Evolutionary conservation across 495 filamentous ascomycete species (phyloP), one percentile per base, ranked within the genome.

Genomic region (Pseudomonodictys pantanalensis): DNA sequence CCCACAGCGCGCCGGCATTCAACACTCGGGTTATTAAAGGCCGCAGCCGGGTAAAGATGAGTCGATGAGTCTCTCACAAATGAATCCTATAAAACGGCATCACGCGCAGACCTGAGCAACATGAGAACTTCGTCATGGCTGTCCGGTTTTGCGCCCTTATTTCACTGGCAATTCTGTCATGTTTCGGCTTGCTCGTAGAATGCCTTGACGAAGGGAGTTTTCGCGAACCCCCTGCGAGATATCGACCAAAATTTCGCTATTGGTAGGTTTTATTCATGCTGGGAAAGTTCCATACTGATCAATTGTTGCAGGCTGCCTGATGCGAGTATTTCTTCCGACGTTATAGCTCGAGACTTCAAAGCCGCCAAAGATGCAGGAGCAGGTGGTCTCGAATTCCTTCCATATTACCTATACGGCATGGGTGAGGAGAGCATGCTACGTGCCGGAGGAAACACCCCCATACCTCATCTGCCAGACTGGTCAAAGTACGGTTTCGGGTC

Each of bases 401-500:
- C 68, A 0, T 77, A 69, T 45, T 79, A 77, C 50, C 67, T 75
- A 3, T 77, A 78, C 64, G 75, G 73, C 7, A 56, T 46, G 42
- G 52, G 45, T 28, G 7, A 45, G 7, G 18, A 10, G 42, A 45
- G 18, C 7, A 11, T 52, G 6, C 15, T 15, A 2, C 18, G 18
- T 12, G 29, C 49, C n/a, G n/a, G n/a, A n/a, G n/a, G n/a, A n/a
- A n/a, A n/a, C n/a, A n/a, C n/a, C n/a, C n/a, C n/a, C n/a, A 17
- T 22, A 11, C 33, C 51, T 18, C 52, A 26, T 4, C 47, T 56
- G 12, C 22, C 52, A 48, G 68, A 81, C 58, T 83, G 79, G 79
- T 61, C 65, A 18, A 71, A 52, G 9, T 76, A 79, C 71, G 77
- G 74, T 2, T 81, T 78, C 65, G 79, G 78, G 0, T 77, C 76